Evolutionary conservation across 1,139 yeast species (phyloP).

Genomic region (Hanseniaspora sp.): DNA sequence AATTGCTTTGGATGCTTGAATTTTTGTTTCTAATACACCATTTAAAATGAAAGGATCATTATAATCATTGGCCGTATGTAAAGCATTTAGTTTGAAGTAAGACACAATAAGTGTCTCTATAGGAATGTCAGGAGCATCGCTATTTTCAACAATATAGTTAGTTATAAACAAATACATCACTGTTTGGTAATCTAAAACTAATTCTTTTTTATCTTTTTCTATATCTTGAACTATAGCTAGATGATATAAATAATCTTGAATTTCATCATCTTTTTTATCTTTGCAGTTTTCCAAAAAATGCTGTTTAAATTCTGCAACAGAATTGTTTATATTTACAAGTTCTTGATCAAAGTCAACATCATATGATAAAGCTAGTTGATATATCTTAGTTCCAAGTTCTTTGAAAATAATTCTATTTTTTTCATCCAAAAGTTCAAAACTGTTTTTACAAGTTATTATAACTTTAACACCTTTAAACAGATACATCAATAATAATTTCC

Average conservation of each 20-base stretch:
- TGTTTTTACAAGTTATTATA: constrained; percentile 22
- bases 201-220: constrained; percentile 25
- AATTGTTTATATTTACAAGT: constrained; percentile 30
- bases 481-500: constrained; percentile 35
- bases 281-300: constrained; percentile 22
- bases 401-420: neutral
- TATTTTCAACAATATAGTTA: constrained; percentile 25
- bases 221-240: constrained; percentile 22
- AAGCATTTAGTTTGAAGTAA: constrained; percentile 25
- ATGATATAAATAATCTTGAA: constrained; percentile 23
- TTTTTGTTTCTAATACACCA: constrained; percentile 31
- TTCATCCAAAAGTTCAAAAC: neutral
- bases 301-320: constrained; percentile 24
- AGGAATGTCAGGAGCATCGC: constrained; percentile 26
- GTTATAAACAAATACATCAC: constrained; percentile 33
- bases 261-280: constrained; percentile 23
- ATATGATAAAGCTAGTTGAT: constrained; percentile 45
- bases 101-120: constrained; percentile 30
- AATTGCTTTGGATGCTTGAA: constrained; percentile 22
- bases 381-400: constrained; percentile 23
- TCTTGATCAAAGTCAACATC: constrained; percentile 46
- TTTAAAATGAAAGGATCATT: constrained; percentile 26
- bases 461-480: constrained; percentile 38
- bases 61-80: constrained; percentile 16
- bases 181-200: constrained; percentile 24